A percentile compares a stretch with the other conserved stretches of the same genome.
Evolutionary conservation across 805 yeast species (phyloP).

Genomic region (Saccharomycopsis capsularis): DNA sequence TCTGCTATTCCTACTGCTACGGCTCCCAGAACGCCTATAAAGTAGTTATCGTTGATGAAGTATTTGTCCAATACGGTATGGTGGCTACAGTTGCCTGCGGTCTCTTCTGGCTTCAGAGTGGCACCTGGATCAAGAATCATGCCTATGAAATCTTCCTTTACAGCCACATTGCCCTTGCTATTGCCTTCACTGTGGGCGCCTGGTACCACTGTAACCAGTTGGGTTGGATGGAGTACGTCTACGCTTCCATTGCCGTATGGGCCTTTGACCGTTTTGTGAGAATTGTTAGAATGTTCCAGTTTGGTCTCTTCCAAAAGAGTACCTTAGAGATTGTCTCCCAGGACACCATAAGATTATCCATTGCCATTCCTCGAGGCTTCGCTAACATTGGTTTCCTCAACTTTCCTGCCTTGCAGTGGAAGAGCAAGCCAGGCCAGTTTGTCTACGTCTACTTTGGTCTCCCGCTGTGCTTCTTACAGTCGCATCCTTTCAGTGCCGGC

Average conservation of each 20-base stretch:
- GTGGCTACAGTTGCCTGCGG: slow-evolving; percentile 38
- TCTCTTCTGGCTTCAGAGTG: slow-evolving; percentile 41
- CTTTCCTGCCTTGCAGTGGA: slow-evolving; percentile 47
- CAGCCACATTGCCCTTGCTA: slow-evolving; percentile 52
- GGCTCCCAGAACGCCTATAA: background rate
- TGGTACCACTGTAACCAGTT: slow-evolving; percentile 52
- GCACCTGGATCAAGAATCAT: slow-evolving; percentile 43
- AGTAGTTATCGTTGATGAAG: slow-evolving; percentile 35
- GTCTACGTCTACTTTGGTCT: slow-evolving; percentile 51
- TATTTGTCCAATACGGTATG: slow-evolving; percentile 42
- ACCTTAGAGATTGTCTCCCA: slow-evolving; percentile 27
- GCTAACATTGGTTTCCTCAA: slow-evolving; percentile 6
- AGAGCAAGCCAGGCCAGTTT: slow-evolving; percentile 48
- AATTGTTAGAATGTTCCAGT: slow-evolving; percentile 43
- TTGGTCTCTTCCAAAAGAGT: slow-evolving; percentile 38
- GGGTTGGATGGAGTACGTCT: slow-evolving; percentile 46
- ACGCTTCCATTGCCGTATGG: slow-evolving; percentile 62
- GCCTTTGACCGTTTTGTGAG: slow-evolving; percentile 56
- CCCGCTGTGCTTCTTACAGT: slow-evolving; percentile 52
- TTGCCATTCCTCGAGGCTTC: slow-evolving; percentile 25
- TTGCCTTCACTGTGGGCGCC: slow-evolving; percentile 44
- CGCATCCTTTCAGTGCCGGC: slow-evolving; percentile 58
- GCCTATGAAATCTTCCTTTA: slow-evolving; percentile 55
- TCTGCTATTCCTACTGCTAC: slow-evolving; percentile 45
- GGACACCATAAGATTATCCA: slow-evolving; percentile 42